Conservation (phyloP, 2,329 filamentous ascomycete genomes). For the Monilinia laxa region DNA sequence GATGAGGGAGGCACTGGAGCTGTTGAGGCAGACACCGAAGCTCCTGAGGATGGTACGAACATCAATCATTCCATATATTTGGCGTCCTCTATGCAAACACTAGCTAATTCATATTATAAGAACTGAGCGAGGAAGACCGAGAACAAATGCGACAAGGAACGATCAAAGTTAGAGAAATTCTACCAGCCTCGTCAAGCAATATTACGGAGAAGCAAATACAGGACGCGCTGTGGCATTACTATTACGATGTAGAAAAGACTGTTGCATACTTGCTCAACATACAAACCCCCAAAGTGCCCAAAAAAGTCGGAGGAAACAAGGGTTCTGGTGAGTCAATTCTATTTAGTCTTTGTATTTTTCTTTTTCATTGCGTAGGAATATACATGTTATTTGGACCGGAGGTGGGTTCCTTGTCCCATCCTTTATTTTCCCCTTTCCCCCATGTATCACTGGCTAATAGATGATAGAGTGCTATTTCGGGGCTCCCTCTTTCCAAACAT, state of each 20-base stretch:
- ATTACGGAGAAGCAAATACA: constrained; percentile 73
- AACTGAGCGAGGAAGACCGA: constrained; percentile 41
- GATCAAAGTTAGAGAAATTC: constrained; percentile 60
- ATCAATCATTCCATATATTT: background rate
- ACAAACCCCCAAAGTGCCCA: constrained; percentile 34
- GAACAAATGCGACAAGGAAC: constrained; percentile 65
- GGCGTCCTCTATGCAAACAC: background rate
- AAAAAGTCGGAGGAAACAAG: constrained; percentile 39
- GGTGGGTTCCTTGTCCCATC: constrained; percentile 35
- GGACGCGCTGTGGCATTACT: constrained; percentile 93
- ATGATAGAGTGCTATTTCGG: constrained; percentile 18
- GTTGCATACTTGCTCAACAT: constrained; percentile 74
- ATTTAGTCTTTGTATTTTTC: constrained; percentile 22
- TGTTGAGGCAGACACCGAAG: constrained; percentile 18
- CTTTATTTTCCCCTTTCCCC: background rate
- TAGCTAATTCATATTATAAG: constrained; percentile 29
- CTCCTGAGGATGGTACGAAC: constrained; percentile 30
- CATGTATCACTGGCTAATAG: background rate
- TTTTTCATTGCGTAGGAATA: background rate
- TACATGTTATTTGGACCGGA: constrained; percentile 24
- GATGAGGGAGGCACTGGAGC: constrained; percentile 43
- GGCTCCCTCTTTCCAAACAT: constrained; percentile 18
- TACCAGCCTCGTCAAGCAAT: constrained; percentile 56
- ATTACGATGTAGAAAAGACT: constrained; percentile 86
- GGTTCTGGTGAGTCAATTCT: constrained; percentile 39